Conservation (phyloP, 2,329 filamentous ascomycete species). For the Penicillium hesseltinei region DNA sequence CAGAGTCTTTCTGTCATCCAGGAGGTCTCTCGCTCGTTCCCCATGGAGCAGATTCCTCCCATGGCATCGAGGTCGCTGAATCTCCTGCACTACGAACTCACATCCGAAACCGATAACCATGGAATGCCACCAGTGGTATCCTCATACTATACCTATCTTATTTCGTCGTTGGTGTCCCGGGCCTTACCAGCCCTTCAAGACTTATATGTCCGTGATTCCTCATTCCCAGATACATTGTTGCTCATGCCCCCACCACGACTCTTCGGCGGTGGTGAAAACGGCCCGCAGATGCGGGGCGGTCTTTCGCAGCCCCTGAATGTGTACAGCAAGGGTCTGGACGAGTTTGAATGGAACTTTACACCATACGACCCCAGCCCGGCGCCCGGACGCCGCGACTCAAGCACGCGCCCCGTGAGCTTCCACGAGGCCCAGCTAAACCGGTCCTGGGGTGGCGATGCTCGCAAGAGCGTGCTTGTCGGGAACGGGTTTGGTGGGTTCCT, state of each 20-base stretch:
- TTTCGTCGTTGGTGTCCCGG: slow-evolving; percentile 74
- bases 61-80: slow-evolving; percentile 67
- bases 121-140: slow-evolving; percentile 51
- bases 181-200: slow-evolving; percentile 70
- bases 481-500: slow-evolving; percentile 67
- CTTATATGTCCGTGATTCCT: slow-evolving; percentile 81
- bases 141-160: slow-evolving; percentile 81
- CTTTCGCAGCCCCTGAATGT: slow-evolving; percentile 61
- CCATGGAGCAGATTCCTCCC: slow-evolving; percentile 57
- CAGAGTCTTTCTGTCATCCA: slow-evolving; percentile 54
- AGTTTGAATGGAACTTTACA: slow-evolving; percentile 67
- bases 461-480: slow-evolving; percentile 63
- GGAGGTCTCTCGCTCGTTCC: slow-evolving; percentile 57
- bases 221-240: slow-evolving; percentile 77
- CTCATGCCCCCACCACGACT: slow-evolving; percentile 63
- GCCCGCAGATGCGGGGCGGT: slow-evolving; percentile 25
- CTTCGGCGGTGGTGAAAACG: slow-evolving; percentile 44
- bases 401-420: slow-evolving; percentile 48
- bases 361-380: slow-evolving; percentile 52
- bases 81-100: slow-evolving; percentile 81
- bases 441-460: slow-evolving; percentile 59
- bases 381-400: slow-evolving; percentile 37
- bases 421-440: slow-evolving; percentile 50
- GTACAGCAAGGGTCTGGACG: slow-evolving; percentile 65
- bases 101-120: slow-evolving; percentile 56